Percentiles rank a stretch among this genome's conserved stretches.
Conservation (phyloP, 768 basidiomycete genomes). For the Tephrocybe sp. region DNA sequence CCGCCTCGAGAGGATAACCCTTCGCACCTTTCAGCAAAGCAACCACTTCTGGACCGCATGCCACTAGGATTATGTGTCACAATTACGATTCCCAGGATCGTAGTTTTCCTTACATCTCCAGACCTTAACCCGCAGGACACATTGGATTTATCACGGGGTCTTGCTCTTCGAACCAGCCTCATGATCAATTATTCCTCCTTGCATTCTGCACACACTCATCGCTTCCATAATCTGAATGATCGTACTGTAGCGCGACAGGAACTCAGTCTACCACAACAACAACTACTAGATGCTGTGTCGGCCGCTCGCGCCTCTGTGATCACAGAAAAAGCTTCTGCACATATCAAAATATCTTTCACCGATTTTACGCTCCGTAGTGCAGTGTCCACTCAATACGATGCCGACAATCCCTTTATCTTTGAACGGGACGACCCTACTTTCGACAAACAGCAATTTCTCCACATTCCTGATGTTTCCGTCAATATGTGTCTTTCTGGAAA, state of each 20-base stretch:
- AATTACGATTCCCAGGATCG: constrained; percentile 57
- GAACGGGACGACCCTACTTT: constrained; percentile 49
- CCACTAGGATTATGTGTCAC: constrained; percentile 56
- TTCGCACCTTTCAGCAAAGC: constrained; percentile 7
- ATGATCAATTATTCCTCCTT: constrained; percentile 57
- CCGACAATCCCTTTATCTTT: constrained; percentile 60
- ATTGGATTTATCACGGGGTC: constrained; percentile 63
- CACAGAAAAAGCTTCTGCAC: constrained; percentile 34
- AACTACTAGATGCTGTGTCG: constrained; percentile 40
- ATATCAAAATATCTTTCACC: constrained; percentile 42
- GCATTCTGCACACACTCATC: constrained; percentile 33
- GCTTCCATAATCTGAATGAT: constrained; percentile 30
- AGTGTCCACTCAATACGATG: constrained; percentile 62
- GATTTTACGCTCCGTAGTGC: constrained; percentile 57
- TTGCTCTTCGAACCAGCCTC: constrained; percentile 54
- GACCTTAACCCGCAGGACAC: constrained; percentile 78
- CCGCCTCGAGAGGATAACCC: constrained; percentile 19
- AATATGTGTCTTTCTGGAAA: constrained; percentile 27
- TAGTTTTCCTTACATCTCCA: constrained; percentile 69
- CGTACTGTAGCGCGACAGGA: constrained; percentile 47
- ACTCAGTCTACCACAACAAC: constrained; percentile 53
- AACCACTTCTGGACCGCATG: constrained; percentile 36
- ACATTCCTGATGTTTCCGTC: constrained; percentile 28
- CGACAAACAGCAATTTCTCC: constrained; percentile 42
- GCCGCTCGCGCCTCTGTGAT: constrained; percentile 33